Conservation (phyloP, 2,329 filamentous ascomycete genomes). For the Fusarium sp. region DNA sequence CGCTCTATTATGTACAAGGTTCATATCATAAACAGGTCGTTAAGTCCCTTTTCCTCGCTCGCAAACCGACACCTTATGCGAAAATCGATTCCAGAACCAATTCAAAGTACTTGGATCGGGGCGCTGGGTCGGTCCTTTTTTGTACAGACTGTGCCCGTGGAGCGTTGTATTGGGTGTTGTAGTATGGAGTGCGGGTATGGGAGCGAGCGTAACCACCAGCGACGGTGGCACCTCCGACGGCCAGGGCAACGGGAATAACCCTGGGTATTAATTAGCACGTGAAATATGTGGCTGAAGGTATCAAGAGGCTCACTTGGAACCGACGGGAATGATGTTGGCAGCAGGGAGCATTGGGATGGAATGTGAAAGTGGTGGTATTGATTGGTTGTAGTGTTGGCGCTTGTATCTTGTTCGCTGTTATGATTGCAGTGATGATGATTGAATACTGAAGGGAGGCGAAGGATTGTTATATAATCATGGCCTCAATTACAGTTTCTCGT, state of each 20-base stretch:
- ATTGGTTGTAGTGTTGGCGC: neutral
- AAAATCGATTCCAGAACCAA: conserved; percentile 44
- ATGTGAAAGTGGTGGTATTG: neutral
- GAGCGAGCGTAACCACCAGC: conserved; percentile 34
- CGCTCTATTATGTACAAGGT: conserved; percentile 55
- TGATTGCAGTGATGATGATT: conserved; percentile 7
- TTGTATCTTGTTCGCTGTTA: conserved; percentile 7
- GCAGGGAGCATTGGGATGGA: conserved; percentile 41
- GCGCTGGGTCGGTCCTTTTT: conserved; percentile 4
- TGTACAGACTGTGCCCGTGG: conserved; percentile 9
- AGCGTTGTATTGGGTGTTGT: conserved; percentile 23
- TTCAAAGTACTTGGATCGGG: conserved; percentile 37
- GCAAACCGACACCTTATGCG: conserved; percentile 22
- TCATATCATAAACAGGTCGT: conserved; percentile 9
- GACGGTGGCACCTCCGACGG: conserved; percentile 42
- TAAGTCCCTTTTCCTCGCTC: conserved; percentile 5
- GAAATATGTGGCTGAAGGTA: neutral
- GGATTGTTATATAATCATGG: conserved; percentile 34
- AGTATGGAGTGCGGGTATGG: neutral
- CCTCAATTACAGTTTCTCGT: conserved; percentile 4
- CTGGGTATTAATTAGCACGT: conserved; percentile 15
- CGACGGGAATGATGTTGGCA: conserved; percentile 17
- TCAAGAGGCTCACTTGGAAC: conserved; percentile 32
- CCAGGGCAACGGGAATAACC: conserved; percentile 42
- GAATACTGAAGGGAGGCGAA: neutral